phyloP scores from a whole-genome alignment of 352 stramenopile species.

The Phytophthora palmivora region DNA sequence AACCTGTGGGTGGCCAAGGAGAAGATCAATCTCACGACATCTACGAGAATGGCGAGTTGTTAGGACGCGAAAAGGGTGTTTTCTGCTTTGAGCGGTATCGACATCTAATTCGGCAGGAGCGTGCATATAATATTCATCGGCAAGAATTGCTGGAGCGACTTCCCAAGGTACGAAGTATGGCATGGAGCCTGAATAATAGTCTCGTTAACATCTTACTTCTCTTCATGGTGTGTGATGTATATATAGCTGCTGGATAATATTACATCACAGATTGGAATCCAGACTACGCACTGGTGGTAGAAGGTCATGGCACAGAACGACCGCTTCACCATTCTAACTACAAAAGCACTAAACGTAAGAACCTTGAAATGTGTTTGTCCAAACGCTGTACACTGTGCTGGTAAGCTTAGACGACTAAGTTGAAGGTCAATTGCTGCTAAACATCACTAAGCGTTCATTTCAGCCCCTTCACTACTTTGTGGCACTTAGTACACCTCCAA shows the following conservation, averaged over 20 bases:
- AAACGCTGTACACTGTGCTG: no score
- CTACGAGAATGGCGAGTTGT: slow-evolving; percentile 51
- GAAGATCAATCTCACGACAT: slow-evolving; percentile 34
- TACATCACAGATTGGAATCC: slow-evolving; percentile 44
- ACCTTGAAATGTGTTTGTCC: no score
- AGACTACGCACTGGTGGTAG: slow-evolving; percentile 56
- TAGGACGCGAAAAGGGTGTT: slow-evolving; percentile 43
- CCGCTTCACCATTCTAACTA: slow-evolving; percentile 42
- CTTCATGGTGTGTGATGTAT: slow-evolving; percentile 1
- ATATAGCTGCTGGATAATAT: slow-evolving; percentile 53
- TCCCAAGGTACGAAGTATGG: slow-evolving; percentile 65
- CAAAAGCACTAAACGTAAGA: not conserved
- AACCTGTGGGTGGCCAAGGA: slow-evolving; percentile 39
- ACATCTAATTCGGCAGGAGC: slow-evolving; percentile 66
- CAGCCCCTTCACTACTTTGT: not conserved
- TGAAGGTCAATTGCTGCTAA: no score
- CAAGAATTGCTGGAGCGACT: slow-evolving; percentile 58
- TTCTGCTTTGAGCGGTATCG: slow-evolving; percentile 64
- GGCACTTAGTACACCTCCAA: slow-evolving; percentile 83
- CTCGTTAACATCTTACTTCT: slow-evolving; percentile 15
- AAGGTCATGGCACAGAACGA: slow-evolving; percentile 55
- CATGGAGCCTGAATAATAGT: slow-evolving; percentile 1
- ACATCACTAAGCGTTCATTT: no score
- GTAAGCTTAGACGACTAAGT: no score
- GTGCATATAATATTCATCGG: slow-evolving; percentile 56